phyloP scores from a whole-genome alignment of 2,329 filamentous ascomycete species.

The Neopestalotiopsis clavispora region DNA sequence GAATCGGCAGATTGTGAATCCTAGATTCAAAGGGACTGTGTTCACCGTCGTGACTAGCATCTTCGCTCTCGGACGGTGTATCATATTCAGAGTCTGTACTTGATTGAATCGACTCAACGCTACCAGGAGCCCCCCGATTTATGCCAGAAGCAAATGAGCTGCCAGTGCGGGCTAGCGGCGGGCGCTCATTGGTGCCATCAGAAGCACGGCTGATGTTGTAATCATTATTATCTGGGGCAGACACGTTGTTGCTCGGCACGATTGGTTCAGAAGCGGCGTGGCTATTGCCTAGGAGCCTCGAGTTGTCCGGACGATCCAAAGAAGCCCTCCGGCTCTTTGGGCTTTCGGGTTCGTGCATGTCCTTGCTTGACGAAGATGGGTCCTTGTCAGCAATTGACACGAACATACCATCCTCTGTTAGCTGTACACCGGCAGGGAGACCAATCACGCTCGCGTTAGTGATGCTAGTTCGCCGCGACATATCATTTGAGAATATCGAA shows the following conservation, averaged over 20 bases:
- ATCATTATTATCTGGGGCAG: background rate
- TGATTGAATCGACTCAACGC: background rate
- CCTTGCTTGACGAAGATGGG: background rate
- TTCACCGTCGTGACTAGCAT: background rate
- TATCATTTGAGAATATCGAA: slow-evolving; percentile 11
- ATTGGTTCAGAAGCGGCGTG: background rate
- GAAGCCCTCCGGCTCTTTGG: background rate
- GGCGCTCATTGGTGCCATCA: background rate
- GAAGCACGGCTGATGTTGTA: background rate
- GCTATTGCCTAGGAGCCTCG: background rate
- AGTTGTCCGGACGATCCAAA: background rate
- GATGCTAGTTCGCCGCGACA: slow-evolving; percentile 9
- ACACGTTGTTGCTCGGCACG: too few relatives aligned
- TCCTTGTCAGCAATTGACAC: background rate
- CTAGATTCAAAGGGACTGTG: background rate
- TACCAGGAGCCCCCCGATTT: background rate
- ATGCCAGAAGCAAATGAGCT: background rate
- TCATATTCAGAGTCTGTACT: slow-evolving; percentile 3
- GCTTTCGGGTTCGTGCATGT: background rate
- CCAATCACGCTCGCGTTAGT: background rate
- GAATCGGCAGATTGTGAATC: background rate
- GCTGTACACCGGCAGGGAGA: background rate
- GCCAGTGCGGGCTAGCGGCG: background rate
- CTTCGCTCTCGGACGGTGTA: slow-evolving; percentile 5
- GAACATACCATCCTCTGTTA: background rate